Conservation (phyloP, 768 basidiomycete species). For the Gelatoporia subvermispora region DNA sequence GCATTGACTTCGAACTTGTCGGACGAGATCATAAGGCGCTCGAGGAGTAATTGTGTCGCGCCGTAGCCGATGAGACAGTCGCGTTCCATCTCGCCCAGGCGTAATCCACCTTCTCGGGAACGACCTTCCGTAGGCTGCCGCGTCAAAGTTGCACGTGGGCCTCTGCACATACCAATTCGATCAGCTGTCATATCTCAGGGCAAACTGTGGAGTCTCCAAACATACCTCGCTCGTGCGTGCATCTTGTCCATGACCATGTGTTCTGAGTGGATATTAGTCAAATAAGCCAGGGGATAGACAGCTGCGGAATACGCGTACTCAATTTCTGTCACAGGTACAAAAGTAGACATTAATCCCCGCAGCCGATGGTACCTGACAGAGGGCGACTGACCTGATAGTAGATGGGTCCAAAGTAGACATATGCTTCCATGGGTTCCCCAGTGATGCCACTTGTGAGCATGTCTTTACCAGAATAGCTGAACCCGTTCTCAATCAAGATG, state of each 20-base stretch:
- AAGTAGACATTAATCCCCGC: background rate
- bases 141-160: slow-evolving; percentile 93
- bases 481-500: slow-evolving; percentile 91
- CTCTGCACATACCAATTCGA: slow-evolving; percentile 40
- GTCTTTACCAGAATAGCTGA: slow-evolving; percentile 98
- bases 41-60: slow-evolving; percentile 93
- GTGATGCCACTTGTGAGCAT: slow-evolving; percentile 98
- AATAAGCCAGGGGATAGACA: slow-evolving; percentile 4
- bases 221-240: slow-evolving; percentile 94
- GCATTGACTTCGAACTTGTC: slow-evolving; percentile 98
- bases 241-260: slow-evolving; percentile 99
- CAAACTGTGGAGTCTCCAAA: slow-evolving; percentile 1
- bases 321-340: slow-evolving; percentile 62
- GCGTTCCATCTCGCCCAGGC: slow-evolving; percentile 98
- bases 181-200: background rate
- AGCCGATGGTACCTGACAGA: background rate
- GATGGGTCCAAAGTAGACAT: slow-evolving; percentile 98
- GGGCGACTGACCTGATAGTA: slow-evolving; percentile 77
- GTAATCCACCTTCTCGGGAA: slow-evolving; percentile 93
- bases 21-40: slow-evolving; percentile 98
- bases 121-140: slow-evolving; percentile 98
- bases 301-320: slow-evolving; percentile 50
- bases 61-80: slow-evolving; percentile 98
- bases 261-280: slow-evolving; percentile 38
- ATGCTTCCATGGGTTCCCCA: slow-evolving; percentile 92